A percentile compares a stretch with the other conserved stretches of the same genome.
Conservation (phyloP, 768 basidiomycete species). For the Rhizopogon roseolus region DNA sequence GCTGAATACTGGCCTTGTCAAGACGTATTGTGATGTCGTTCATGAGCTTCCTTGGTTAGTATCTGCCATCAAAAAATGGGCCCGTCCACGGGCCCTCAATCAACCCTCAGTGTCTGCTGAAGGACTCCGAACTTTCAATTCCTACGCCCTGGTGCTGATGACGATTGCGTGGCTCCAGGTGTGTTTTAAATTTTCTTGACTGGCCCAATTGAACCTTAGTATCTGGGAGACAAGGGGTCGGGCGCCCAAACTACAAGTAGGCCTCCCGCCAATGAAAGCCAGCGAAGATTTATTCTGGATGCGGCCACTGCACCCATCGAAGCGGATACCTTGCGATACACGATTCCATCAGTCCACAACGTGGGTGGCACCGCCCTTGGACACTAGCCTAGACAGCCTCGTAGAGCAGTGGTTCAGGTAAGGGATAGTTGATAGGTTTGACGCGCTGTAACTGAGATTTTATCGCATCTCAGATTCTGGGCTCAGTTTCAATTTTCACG, state of each 20-base stretch:
- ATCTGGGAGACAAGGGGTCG: conserved; percentile 33
- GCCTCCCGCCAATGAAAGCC: conserved; percentile 13
- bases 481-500: conserved; percentile 29
- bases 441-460: background rate
- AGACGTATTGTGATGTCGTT: conserved; percentile 42
- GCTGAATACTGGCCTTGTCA: conserved; percentile 46
- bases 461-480: conserved; percentile 38
- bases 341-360: conserved; percentile 16
- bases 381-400: conserved; percentile 14
- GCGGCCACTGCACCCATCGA: conserved; percentile 9
- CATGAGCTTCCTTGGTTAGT: conserved; percentile 43
- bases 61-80: conserved; percentile 54
- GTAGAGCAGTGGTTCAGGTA: conserved; percentile 41
- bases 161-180: conserved; percentile 58
- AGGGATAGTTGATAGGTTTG: conserved; percentile 10
- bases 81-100: conserved; percentile 49
- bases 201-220: background rate
- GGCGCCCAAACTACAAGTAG: conserved; percentile 51
- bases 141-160: conserved; percentile 60
- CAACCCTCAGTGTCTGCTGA: conserved; percentile 25
- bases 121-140: conserved; percentile 44
- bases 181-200: conserved; percentile 1
- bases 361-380: conserved; percentile 8
- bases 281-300: conserved; percentile 26
- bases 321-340: conserved; percentile 25